Evolutionary conservation across 2,329 filamentous ascomycete genomes (phyloP).

Genomic region (Ramularia endophylla): DNA sequence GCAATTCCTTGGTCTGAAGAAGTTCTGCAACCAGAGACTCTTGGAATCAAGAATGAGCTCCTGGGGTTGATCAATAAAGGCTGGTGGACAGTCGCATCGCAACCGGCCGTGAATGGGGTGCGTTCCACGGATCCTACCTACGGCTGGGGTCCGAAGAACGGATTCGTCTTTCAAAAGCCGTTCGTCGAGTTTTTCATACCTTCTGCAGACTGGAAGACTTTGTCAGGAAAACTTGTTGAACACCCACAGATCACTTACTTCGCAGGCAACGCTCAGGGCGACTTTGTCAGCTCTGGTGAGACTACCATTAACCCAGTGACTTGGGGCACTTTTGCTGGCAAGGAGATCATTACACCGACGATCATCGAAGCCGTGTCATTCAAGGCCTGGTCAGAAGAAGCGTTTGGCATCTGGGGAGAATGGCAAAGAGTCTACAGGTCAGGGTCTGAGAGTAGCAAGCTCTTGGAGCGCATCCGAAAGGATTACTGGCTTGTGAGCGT

Average conservation of each 20-base stretch:
- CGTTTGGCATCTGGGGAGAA: conserved; percentile 90
- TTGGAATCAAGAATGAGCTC: conserved; percentile 70
- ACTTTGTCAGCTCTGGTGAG: conserved; percentile 63
- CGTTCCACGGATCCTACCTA: conserved; percentile 71
- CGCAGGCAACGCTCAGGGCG: conserved; percentile 70
- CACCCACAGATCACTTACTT: conserved; percentile 76
- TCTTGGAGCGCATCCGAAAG: conserved; percentile 61
- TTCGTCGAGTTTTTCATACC: conserved; percentile 97
- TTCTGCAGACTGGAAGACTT: conserved; percentile 59
- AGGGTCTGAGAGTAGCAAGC: conserved; percentile 61
- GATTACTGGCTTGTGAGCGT: conserved; percentile 88
- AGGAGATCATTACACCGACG: conserved; percentile 92
- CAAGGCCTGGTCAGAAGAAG: conserved; percentile 89
- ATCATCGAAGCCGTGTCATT: conserved; percentile 97
- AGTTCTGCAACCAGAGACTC: conserved; percentile 75
- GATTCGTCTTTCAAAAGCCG: conserved; percentile 96
- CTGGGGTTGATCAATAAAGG: conserved; percentile 71
- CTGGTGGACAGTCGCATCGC: conserved; percentile 96
- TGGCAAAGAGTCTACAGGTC: conserved; percentile 87
- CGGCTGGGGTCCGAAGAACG: conserved; percentile 87
- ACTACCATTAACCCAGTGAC: conserved; percentile 86
- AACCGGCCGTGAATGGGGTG: conserved; percentile 86
- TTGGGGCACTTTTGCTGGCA: conserved; percentile 91
- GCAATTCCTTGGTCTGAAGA: conserved; percentile 95
- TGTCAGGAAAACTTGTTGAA: conserved; percentile 61